Evolutionary conservation across 345 rosid genomes (phyloP).

Genomic region (Murraya koenigii): DNA sequence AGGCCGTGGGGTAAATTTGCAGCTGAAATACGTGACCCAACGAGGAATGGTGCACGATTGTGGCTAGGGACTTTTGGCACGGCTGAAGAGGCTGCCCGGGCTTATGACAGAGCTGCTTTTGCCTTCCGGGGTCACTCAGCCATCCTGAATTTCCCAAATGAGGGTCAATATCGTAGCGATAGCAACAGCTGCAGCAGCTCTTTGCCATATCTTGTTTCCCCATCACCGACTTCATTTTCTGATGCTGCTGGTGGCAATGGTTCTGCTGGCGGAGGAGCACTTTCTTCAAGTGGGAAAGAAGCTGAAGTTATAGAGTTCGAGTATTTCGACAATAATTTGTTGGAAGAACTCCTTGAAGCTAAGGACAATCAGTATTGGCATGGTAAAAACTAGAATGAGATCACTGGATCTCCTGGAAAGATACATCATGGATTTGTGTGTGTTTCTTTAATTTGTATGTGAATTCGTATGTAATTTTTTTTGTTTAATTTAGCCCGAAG

Average conservation of each 20-base stretch:
- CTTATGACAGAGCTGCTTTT: constrained; percentile 61
- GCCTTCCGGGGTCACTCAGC: constrained; percentile 54
- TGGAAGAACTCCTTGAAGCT: constrained; percentile 69
- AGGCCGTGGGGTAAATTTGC: constrained; percentile 88
- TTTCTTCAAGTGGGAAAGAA: constrained; percentile 19
- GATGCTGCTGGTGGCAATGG: background rate
- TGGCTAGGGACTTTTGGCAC: constrained; percentile 69
- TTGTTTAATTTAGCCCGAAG: no score
- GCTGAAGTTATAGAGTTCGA: constrained; percentile 71
- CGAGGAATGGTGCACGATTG: constrained; percentile 58
- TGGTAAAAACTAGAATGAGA: background rate
- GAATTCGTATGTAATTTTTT: no score
- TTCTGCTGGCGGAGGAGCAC: constrained; percentile 6
- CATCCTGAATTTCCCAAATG: constrained; percentile 68
- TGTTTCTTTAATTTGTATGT: background rate
- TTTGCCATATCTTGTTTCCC: constrained; percentile 3
- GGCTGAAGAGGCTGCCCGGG: constrained; percentile 61
- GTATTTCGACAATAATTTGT: constrained; percentile 59
- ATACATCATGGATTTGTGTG: background rate
- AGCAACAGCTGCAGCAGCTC: background rate
- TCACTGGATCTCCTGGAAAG: no score
- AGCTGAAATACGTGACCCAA: constrained; percentile 79
- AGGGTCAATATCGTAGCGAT: constrained; percentile 27
- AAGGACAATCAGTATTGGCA: background rate
- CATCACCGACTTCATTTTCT: constrained; percentile 14